Evolutionary conservation across 495 filamentous ascomycete species (phyloP).

Genomic region (Hypoxylon rickii): DNA sequence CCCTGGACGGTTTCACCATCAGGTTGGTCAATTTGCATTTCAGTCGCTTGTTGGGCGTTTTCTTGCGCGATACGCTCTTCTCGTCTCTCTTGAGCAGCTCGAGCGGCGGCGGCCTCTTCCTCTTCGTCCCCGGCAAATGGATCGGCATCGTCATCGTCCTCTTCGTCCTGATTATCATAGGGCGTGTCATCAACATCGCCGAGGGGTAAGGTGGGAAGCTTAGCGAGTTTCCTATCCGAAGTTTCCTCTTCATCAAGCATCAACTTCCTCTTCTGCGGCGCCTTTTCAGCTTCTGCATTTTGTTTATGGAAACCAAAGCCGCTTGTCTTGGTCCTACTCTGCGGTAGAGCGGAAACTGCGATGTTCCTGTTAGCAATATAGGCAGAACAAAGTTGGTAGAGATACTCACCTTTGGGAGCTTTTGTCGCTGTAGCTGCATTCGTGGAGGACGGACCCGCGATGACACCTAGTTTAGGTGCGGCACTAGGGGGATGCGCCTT

Average conservation of each 20-base stretch:
- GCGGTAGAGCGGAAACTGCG: conserved; percentile 56
- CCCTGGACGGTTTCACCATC: conserved; percentile 41
- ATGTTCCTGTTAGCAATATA: conserved; percentile 9
- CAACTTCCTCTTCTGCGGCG: conserved; percentile 69
- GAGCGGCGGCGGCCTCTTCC: conserved; percentile 80
- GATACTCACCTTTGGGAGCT: conserved; percentile 32
- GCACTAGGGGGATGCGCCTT: conserved; percentile 55
- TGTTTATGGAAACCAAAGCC: conserved; percentile 82
- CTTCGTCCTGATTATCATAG: conserved; percentile 64
- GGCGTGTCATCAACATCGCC: conserved; percentile 64
- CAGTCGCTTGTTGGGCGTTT: conserved; percentile 58
- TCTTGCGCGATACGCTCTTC: conserved; percentile 54
- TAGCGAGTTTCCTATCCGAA: conserved; percentile 82
- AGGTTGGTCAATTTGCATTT: conserved; percentile 46
- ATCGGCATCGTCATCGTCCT: conserved; percentile 72
- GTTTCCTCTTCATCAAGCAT: conserved; percentile 89
- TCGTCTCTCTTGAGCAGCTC: conserved; percentile 64
- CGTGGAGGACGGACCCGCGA: conserved; percentile 33
- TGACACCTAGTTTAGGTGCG: conserved; percentile 45
- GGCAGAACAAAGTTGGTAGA: not conserved
- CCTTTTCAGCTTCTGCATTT: conserved; percentile 66
- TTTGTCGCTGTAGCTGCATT: conserved; percentile 25
- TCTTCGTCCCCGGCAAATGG: conserved; percentile 82
- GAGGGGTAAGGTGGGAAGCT: conserved; percentile 74
- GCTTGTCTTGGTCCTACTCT: conserved; percentile 74